Evolutionary conservation across 1,284 basidiomycete genomes (phyloP), one percentile per base, ranked within the genome.

Genomic region (Microbotryum violaceum): DNA sequence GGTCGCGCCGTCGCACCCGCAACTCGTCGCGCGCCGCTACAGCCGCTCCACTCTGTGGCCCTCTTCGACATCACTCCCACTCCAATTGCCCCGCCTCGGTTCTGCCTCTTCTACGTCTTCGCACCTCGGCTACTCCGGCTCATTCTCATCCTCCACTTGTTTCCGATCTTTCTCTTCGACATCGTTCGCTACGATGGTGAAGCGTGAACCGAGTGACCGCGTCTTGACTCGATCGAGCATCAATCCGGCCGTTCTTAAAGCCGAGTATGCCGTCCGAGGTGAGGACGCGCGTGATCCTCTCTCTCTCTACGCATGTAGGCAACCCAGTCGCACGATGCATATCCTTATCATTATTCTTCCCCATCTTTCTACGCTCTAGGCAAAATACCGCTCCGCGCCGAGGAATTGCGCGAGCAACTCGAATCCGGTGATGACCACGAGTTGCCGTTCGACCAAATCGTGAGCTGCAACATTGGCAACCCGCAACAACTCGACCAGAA

Each of bases 391-490:
- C 89, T 92, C 79, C 89, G 87, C 74, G 92, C 94, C 3, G 92
- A 97, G 77, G 80, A 85, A 66, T 86, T 89, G 72, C 81, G 85
- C 63, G 84, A 85, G 56, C 76, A 80, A 70, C 83, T 94, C 71
- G 82, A 83, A 72, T 76, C 80, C 46, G 78, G 83, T 62, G 78
- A 79, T 25, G 65, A 73, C 8, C 69, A 70, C 31, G 9, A 31
- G 21, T 81, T 97, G 21, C 90, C 91, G 25, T 98, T 97, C 75
- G 82, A 85, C 73, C 85, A 85, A 70, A 82, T 98, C 75, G 91
- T 97, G 74, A 89, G 85, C 27, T 91, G 91, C 68, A 98, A 98
- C 78, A 98, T 98, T 63, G 94, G 94, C 10, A 98, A 98, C 75
- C 94, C 94, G 0, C 94, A 98, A 78, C 94, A 97, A 77, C 81